Percentiles rank a stretch among this genome's conserved stretches.
Evolutionary conservation across 2,329 filamentous ascomycete species (phyloP).

Genomic region (Fusarium ambrosium): DNA sequence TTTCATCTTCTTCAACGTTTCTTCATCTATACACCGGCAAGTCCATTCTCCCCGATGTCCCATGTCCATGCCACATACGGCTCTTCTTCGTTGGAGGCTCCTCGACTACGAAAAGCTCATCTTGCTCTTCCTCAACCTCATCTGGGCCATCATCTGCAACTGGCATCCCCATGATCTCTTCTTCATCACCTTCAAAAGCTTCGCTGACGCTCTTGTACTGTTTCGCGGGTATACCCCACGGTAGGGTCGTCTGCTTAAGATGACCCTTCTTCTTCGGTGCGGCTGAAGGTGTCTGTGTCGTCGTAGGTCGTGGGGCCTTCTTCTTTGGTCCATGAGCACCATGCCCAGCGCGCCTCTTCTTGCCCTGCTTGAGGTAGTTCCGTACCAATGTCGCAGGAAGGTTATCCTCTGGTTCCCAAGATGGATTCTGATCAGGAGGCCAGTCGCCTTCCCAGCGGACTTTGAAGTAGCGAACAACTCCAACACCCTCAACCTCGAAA

Average conservation of each 20-base stretch:
- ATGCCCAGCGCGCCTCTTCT: conserved; percentile 24
- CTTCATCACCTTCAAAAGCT: conserved; percentile 45
- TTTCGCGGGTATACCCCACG: conserved; percentile 38
- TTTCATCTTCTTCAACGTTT: conserved; percentile 7
- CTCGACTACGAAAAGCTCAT: conserved; percentile 51
- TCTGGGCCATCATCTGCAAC: neutral
- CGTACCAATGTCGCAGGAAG: conserved; percentile 58
- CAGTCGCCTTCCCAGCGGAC: conserved; percentile 71
- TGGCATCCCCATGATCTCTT: conserved; percentile 8
- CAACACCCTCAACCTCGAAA: conserved; percentile 53
- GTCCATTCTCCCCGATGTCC: conserved; percentile 6
- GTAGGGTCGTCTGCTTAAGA: conserved; percentile 41
- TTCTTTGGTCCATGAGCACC: neutral
- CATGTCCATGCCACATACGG: conserved; percentile 8
- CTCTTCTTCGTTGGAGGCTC: conserved; percentile 36
- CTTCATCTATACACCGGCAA: conserved; percentile 21
- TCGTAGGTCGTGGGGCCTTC: conserved; percentile 34
- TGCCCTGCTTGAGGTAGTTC: conserved; percentile 54
- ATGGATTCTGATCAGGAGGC: conserved; percentile 68
- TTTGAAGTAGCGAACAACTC: conserved; percentile 60
- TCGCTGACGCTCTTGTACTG: conserved; percentile 50
- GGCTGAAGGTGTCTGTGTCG: conserved; percentile 3
- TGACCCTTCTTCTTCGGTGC: conserved; percentile 33
- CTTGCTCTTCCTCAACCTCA: conserved; percentile 17
- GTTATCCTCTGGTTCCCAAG: conserved; percentile 70